Conservation (phyloP, 805 yeast genomes). For the Nakazawaea laoshanensis region DNA sequence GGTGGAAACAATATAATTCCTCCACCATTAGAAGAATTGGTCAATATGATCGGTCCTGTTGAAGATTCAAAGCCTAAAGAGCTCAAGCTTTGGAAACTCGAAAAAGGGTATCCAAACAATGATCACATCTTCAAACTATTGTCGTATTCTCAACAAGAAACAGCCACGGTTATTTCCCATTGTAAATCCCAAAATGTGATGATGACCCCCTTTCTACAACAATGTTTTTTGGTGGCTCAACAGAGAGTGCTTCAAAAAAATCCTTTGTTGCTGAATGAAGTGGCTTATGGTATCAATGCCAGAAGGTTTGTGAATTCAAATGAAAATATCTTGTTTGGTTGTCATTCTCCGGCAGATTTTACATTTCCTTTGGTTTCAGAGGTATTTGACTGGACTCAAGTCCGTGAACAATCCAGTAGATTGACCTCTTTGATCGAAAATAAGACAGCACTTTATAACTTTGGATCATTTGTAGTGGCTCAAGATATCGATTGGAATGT, state of each 20-base stretch:
- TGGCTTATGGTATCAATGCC: conserved; percentile 6
- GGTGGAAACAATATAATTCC: conserved; percentile 1
- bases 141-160: conserved; percentile 1
- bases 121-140: conserved; percentile 3
- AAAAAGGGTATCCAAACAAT: not conserved
- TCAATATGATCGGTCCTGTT: conserved; percentile 1
- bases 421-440: not conserved
- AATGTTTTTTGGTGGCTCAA: conserved; percentile 4
- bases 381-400: conserved; percentile 1
- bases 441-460: not conserved
- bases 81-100: conserved; percentile 3
- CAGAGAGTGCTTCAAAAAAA: not conserved
- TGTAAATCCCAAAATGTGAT: conserved; percentile 3
- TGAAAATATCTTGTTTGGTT: conserved; percentile 1
- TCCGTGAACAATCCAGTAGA: not conserved
- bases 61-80: not conserved
- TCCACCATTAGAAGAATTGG: conserved; percentile 9
- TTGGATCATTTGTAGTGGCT: not conserved
- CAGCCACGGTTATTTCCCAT: not conserved
- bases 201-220: conserved; percentile 4
- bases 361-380: not conserved
- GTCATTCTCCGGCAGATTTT: conserved; percentile 4
- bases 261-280: not conserved
- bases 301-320: conserved; percentile 4
- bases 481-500: conserved; percentile 1